Base-by-base conservation (phyloP, 768 basidiomycete species). In the Lactarius akahatsu region DNA sequence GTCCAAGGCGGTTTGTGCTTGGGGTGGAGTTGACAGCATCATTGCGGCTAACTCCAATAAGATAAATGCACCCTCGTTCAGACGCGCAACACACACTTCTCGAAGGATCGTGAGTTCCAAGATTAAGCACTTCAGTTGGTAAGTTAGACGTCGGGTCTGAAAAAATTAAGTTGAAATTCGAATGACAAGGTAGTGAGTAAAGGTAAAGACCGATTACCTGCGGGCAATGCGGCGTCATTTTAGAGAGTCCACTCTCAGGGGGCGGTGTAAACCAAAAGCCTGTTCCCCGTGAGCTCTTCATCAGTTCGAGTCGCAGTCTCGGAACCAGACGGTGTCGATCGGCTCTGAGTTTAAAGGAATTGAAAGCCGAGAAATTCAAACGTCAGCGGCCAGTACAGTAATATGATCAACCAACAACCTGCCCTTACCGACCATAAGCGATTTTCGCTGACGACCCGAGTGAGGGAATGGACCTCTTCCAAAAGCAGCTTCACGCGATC, bases 351-450 rank as follows among this genome's bases (percentile, higher is more conserved):
- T 67, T 63, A 43, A 55, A 58, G 40, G 56, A 57, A 34, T 32
- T n/a, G n/a, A 62, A 64, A 40, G 15, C 18, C 30, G 38, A 59
- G 41, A 60, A 65, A 63, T 47, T 57, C 61, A 63, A 59, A 63
- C 66, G 63, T 70, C 59, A 68, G 66, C 28, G 40, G 52, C 57
- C 20, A 30, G 18, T n/a, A n/a, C n/a, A n/a, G n/a, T 30, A 38
- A 66, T 43, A 34, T 56, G 26, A 55, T 10, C 59, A 38, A 11
- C 36, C 11, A 38, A 38, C 34, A 23, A 18, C 13, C 20, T 18
- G 60, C 68, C 61, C 43, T 66, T 52, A 71, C 70, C 68, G 70
- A 69, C 70, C 68, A 71, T 40, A 63, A 26, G 45, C 70, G 68
- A 63, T 58, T 69, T 32, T 59, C 64, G 47, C 68, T 71, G 59